Base-by-base conservation (phyloP, 2,329 filamentous ascomycete genomes). In the Salinomyces thailandicus region DNA sequence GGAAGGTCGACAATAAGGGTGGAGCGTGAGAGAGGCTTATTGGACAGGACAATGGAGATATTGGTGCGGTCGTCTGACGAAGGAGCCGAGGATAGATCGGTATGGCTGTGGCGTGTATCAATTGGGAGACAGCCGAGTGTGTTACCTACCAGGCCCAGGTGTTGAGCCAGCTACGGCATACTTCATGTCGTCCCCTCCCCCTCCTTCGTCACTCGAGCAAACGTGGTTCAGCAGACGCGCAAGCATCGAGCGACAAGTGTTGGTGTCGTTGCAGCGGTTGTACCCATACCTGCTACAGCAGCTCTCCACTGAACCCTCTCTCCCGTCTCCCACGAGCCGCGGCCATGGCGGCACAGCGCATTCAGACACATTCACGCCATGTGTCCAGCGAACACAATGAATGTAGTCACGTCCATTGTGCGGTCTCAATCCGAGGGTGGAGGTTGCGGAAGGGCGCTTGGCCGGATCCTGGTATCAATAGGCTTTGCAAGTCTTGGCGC, bases 1-100 rank as follows among this genome's bases (percentile, higher is more conserved):
- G 17, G 8, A 11, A 16, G 15, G 13, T 36, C 13, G 35, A 36
- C 35, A 24, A 35, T 35, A 35, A 35, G n/a, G 4, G 3, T 12
- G 16, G 14, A 11, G 9, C n/a, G 13, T 17, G 31, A 3, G 2
- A 5, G 2, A 14, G 2, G 11, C 27, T 30, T 30, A 30, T 30
- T 30, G 27, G 15, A 14, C 11, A 8, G 11, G 11, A 30, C 27
- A 30, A 30, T 30, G 27, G 15, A 9, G 9, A 3, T 9, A 14
- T 13, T 9, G 5, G 31, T n/a, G n/a, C n/a, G n/a, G n/a, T n/a
- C n/a, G n/a, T n/a, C n/a, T n/a, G n/a, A 9, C 9, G 14, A 34
- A 18, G 6, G 7, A 7, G 20, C 20, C 20, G 7, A 24, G 20
- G 20, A n/a, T 7, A 7, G 20, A n/a, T n/a, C 20, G 7, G 20